Conservation (phyloP, 371 early-diverging fungal genomes). For the Neoconidiobolus thromboides region DNA sequence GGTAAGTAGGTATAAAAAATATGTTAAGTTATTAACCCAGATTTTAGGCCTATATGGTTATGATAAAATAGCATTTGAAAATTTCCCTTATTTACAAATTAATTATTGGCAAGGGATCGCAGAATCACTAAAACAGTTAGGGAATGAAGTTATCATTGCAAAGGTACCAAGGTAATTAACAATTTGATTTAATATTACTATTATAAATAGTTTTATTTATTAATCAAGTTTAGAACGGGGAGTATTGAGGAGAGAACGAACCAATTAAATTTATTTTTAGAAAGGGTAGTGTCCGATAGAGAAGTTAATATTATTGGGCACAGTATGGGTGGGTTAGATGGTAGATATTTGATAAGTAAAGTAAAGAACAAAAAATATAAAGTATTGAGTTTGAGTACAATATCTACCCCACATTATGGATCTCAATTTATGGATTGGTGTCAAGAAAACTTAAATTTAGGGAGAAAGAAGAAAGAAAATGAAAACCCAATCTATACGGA, state of each 20-base stretch:
- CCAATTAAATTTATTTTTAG: slow-evolving; percentile 29
- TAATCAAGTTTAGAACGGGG: slow-evolving; percentile 1
- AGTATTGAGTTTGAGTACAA: slow-evolving; percentile 57
- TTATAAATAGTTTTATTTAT: too few species aligned
- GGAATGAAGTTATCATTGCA: slow-evolving; percentile 63
- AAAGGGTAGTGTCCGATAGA: background rate
- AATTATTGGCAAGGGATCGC: slow-evolving; percentile 81
- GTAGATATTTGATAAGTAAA: slow-evolving; percentile 51
- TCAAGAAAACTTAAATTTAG: slow-evolving; percentile 47
- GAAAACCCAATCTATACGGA: slow-evolving; percentile 5
- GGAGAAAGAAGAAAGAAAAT: background rate
- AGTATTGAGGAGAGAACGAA: slow-evolving; percentile 57
- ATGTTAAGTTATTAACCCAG: too few species aligned
- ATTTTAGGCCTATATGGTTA: background rate
- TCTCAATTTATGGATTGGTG: slow-evolving; percentile 83
- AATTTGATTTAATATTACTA: too few species aligned
- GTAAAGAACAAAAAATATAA: slow-evolving; percentile 32
- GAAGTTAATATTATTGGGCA: slow-evolving; percentile 16
- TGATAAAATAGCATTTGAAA: slow-evolving; percentile 22
- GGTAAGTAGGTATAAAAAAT: background rate
- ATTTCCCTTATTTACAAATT: slow-evolving; percentile 56
- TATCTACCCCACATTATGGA: slow-evolving; percentile 88
- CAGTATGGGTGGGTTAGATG: slow-evolving; percentile 67
- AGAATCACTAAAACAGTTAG: slow-evolving; percentile 55
- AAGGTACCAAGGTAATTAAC: slow-evolving; percentile 28